Percentiles rank a stretch among this genome's conserved stretches.
phyloP scores from a whole-genome alignment of 129 eudicot genomes.

The Silybum marianum region DNA sequence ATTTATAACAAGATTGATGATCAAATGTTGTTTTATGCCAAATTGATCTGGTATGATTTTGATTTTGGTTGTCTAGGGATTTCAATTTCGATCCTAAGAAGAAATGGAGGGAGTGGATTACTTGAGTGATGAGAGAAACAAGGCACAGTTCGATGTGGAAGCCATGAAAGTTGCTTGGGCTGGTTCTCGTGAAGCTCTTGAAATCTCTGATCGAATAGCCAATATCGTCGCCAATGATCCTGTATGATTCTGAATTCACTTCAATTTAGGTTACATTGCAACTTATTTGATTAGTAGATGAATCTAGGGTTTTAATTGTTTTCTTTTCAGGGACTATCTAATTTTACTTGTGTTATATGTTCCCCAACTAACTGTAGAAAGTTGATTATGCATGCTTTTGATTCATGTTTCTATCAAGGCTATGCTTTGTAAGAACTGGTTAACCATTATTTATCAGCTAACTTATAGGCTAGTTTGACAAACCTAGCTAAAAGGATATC shows the following conservation, averaged over 20 bases:
- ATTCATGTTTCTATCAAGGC: not conserved
- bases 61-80: not conserved
- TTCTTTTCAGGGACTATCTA: not conserved
- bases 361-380: not conserved
- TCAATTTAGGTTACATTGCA: constrained; percentile 11
- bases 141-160: constrained; percentile 38
- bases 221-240: constrained; percentile 91
- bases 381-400: not conserved
- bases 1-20: not conserved
- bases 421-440: not conserved
- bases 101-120: constrained; percentile 35
- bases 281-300: not conserved
- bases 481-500: not conserved
- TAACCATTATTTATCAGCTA: not conserved
- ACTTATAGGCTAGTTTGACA: not conserved
- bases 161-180: constrained; percentile 51
- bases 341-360: constrained; percentile 1
- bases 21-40: not conserved
- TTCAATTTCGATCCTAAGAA: constrained; percentile 15
- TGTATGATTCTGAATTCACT: constrained; percentile 32
- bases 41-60: not conserved
- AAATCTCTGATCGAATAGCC: constrained; percentile 80
- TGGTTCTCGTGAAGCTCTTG: constrained; percentile 55
- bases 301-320: constrained; percentile 9
- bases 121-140: constrained; percentile 34